Evolutionary conservation across 306 rosid genomes (phyloP).

Genomic region (Prosopis cineraria): DNA sequence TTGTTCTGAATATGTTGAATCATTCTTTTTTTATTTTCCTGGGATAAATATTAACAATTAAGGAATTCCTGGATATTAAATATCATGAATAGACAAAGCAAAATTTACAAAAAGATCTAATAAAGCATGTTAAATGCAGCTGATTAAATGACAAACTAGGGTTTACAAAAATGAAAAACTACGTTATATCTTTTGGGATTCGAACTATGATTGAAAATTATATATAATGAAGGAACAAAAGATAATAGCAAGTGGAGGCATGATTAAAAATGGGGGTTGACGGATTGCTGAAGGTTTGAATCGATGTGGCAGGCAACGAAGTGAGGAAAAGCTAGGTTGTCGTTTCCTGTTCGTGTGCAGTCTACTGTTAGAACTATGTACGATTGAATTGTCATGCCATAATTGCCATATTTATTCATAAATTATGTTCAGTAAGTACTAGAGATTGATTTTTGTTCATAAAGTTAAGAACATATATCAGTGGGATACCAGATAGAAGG

Average conservation of each 20-base stretch:
- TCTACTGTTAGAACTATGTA: neutral
- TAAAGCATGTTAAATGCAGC: neutral
- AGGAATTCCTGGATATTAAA: too few relatives aligned
- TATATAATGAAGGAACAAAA: neutral
- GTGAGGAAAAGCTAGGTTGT: neutral
- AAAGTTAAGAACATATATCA: neutral
- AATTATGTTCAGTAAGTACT: neutral
- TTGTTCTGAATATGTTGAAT: too few relatives aligned
- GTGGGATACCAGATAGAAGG: neutral
- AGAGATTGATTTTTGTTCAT: neutral
- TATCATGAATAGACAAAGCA: too few relatives aligned
- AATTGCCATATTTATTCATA: neutral
- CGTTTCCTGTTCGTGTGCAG: neutral
- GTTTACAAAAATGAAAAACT: neutral
- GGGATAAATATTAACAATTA: too few relatives aligned
- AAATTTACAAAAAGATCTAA: too few relatives aligned
- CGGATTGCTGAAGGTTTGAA: neutral
- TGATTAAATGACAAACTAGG: too few relatives aligned
- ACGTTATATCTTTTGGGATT: neutral
- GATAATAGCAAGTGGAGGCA: neutral
- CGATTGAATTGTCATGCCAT: neutral
- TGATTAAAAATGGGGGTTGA: conserved; percentile 3
- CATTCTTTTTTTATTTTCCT: too few relatives aligned
- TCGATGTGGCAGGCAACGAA: neutral
- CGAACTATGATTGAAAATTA: neutral